phyloP scores from a whole-genome alignment of 352 stramenopile species.

The Pythium pyrilobum region DNA sequence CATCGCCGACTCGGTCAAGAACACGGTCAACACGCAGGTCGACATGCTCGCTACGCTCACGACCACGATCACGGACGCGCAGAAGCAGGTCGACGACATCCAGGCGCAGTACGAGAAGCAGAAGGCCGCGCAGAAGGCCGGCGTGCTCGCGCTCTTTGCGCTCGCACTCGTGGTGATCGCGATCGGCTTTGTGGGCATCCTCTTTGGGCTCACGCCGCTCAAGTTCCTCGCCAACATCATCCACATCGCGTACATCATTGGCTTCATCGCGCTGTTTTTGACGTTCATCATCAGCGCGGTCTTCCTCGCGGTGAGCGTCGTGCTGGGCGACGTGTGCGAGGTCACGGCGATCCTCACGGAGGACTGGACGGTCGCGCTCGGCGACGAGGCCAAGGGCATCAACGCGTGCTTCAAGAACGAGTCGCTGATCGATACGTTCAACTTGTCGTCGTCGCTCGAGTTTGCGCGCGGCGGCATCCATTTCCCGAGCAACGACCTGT shows the following conservation, averaged over 20 bases:
- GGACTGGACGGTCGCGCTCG: constrained; percentile 57
- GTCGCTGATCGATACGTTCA: constrained; percentile 56
- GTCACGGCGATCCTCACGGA: constrained; percentile 33
- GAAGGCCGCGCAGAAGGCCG: constrained; percentile 30
- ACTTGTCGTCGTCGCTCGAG: constrained; percentile 41
- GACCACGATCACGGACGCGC: constrained; percentile 25
- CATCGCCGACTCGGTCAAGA: constrained; percentile 30
- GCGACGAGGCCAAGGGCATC: constrained; percentile 35
- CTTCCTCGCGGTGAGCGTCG: constrained; percentile 45
- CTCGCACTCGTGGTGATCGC: constrained; percentile 44
- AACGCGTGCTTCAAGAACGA: constrained; percentile 63
- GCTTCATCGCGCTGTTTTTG: constrained; percentile 58
- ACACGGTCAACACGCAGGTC: constrained; percentile 30
- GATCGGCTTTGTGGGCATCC: constrained; percentile 53
- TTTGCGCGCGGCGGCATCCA: constrained; percentile 57
- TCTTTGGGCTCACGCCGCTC: constrained; percentile 57
- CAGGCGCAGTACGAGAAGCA: constrained; percentile 36
- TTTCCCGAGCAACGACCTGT: constrained; percentile 30
- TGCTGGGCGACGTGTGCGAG: constrained; percentile 59
- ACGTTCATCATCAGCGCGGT: constrained; percentile 57
- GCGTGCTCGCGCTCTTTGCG: constrained; percentile 50
- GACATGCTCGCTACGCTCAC: constrained; percentile 21
- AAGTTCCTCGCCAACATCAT: constrained; percentile 66
- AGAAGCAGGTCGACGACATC: constrained; percentile 28
- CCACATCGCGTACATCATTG: constrained; percentile 66